Conservation (phyloP, 1,284 basidiomycete genomes). For the Cerioporus squamosus region DNA sequence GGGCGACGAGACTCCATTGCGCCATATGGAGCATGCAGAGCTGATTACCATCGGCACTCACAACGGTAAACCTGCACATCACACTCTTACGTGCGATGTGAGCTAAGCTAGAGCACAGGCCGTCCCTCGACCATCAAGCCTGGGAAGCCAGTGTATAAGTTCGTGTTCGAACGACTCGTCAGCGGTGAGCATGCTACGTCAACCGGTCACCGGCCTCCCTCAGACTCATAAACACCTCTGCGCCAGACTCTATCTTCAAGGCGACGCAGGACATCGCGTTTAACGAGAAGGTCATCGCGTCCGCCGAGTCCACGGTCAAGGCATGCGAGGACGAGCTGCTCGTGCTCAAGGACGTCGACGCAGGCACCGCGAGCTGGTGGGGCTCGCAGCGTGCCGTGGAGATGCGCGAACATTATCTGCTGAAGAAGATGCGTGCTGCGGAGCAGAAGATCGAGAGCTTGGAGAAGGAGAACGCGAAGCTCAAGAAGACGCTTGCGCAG, state of each 20-base stretch:
- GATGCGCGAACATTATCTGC: slow-evolving; percentile 69
- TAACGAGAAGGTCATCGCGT: slow-evolving; percentile 76
- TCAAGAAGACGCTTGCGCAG: slow-evolving; percentile 58
- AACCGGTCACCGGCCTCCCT: no score
- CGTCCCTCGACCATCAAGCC: slow-evolving; percentile 86
- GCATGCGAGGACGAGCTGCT: slow-evolving; percentile 80
- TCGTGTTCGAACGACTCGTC: slow-evolving; percentile 84
- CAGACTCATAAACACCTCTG: no score
- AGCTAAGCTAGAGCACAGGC: slow-evolving; percentile 46
- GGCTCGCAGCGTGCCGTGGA: slow-evolving; percentile 55
- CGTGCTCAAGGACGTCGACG: slow-evolving; percentile 65
- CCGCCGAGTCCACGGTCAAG: slow-evolving; percentile 68
- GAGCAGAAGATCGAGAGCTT: slow-evolving; percentile 68
- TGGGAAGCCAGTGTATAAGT: slow-evolving; percentile 89
- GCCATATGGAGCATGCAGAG: slow-evolving; percentile 90
- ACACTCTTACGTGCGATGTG: background rate
- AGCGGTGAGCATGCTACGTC: slow-evolving; percentile 52
- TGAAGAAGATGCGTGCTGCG: slow-evolving; percentile 75
- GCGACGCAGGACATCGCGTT: slow-evolving; percentile 83
- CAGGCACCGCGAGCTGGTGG: slow-evolving; percentile 50
- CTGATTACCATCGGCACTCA: slow-evolving; percentile 80
- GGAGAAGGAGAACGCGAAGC: slow-evolving; percentile 70
- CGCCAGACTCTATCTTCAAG: slow-evolving; percentile 75
- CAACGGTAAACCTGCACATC: slow-evolving; percentile 55
- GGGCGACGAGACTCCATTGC: slow-evolving; percentile 81